Evolutionary conservation across 768 basidiomycete species (phyloP).

Genomic region (Lentinula edodes): DNA sequence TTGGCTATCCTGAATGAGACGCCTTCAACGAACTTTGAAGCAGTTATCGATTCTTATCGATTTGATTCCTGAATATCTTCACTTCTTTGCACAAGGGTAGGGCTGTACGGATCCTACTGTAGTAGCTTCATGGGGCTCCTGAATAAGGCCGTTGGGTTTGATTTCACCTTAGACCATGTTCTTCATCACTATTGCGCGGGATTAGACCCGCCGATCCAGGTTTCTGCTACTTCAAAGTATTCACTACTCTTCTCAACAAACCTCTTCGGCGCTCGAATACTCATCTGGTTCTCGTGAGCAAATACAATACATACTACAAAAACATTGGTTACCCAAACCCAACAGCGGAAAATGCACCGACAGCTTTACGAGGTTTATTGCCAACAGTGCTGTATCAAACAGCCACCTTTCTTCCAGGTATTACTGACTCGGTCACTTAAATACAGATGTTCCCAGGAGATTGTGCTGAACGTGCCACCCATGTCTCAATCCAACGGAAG

Average conservation of each 20-base stretch:
- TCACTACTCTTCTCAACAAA: not conserved
- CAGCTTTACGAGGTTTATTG: not conserved
- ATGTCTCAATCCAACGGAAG: not conserved
- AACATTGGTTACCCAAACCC: not conserved
- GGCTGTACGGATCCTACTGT: no score
- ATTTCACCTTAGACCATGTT: no score
- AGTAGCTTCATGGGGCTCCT: no score
- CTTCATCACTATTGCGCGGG: not conserved
- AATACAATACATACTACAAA: not conserved
- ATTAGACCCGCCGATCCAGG: not conserved
- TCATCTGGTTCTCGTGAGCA: not conserved
- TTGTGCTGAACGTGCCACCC: not conserved
- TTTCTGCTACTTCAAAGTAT: not conserved
- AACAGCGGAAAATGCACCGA: not conserved
- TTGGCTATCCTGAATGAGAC: no score
- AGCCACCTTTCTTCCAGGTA: not conserved
- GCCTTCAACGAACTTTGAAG: no score
- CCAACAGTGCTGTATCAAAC: not conserved
- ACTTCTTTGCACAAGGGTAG: no score
- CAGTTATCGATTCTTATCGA: no score
- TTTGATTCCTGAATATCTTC: no score
- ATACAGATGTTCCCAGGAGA: not conserved
- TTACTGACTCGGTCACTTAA: not conserved
- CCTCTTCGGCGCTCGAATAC: not conserved
- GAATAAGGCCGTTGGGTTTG: no score